Percentiles rank a stretch among this genome's conserved stretches.
Evolutionary conservation across 2,329 filamentous ascomycete genomes (phyloP).

Genomic region (Calycina marina): DNA sequence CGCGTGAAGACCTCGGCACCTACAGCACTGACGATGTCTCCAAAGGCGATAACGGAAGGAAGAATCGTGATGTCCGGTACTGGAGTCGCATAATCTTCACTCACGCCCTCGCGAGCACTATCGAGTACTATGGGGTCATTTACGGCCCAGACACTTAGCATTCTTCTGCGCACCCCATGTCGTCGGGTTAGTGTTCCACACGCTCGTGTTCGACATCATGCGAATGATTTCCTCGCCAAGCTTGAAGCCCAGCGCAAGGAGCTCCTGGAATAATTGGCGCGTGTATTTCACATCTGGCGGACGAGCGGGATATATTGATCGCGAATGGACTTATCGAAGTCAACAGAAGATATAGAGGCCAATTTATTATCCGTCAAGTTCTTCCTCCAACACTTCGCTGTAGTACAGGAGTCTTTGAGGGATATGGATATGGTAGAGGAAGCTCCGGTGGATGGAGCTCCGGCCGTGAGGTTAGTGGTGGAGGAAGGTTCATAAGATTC

Average conservation of each 20-base stretch:
- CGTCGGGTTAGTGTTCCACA: background rate
- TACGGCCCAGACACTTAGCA: constrained; percentile 1
- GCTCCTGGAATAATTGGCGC: background rate
- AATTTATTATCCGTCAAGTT: too few species aligned
- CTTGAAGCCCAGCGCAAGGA: background rate
- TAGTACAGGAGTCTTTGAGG: too few species aligned
- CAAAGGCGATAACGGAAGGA: background rate
- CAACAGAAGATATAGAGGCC: too few species aligned
- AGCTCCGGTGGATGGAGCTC: too few species aligned
- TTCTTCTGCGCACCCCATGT: constrained; percentile 1
- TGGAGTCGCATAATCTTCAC: background rate
- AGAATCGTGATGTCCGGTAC: background rate
- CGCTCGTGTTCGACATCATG: background rate
- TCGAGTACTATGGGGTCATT: background rate
- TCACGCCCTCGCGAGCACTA: background rate
- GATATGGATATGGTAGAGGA: too few species aligned
- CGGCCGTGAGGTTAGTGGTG: too few species aligned
- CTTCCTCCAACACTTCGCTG: too few species aligned
- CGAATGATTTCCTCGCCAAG: constrained; percentile 1
- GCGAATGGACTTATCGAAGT: too few species aligned
- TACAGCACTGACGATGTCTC: background rate
- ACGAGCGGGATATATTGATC: too few species aligned
- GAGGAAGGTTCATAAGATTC: too few species aligned
- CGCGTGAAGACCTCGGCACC: background rate
- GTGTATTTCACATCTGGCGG: too few species aligned